Evolutionary conservation across 2,329 filamentous ascomycete genomes (phyloP).

Genomic region (Periconia macrospinosa): DNA sequence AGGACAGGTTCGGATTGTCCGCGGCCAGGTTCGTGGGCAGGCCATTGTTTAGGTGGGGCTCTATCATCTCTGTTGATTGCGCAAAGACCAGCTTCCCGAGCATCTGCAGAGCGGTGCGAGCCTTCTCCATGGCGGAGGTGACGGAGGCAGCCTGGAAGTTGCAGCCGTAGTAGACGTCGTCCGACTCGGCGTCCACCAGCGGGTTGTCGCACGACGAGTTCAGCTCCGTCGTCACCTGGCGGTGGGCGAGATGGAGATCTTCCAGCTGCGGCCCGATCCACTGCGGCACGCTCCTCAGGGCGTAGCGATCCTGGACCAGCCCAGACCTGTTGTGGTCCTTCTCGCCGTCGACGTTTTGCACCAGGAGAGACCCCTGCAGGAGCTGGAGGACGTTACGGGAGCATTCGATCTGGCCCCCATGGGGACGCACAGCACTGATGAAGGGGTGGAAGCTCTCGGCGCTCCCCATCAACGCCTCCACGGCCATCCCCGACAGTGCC

Average conservation of each 20-base stretch:
- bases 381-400: conserved; percentile 19
- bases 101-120: no score
- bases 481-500: conserved; percentile 61
- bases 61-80: no score
- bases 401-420: conserved; percentile 48
- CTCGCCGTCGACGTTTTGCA: conserved; percentile 6
- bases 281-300: conserved; percentile 64
- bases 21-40: no score
- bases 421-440: conserved; percentile 60
- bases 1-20: no score
- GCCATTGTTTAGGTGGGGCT: no score
- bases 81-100: no score
- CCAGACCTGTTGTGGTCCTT: not conserved
- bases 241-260: conserved; percentile 59
- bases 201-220: conserved; percentile 71
- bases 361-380: conserved; percentile 21
- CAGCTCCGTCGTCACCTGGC: conserved; percentile 61
- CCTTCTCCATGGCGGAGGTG: no score
- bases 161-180: conserved; percentile 53
- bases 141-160: no score
- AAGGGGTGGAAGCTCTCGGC: conserved; percentile 61
- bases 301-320: conserved; percentile 62
- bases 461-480: conserved; percentile 61
- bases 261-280: conserved; percentile 70
- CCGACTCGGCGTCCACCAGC: conserved; percentile 52